A percentile compares a stretch with the other conserved stretches of the same genome.
These are phyloP conservation scores for Rhizopus arrhizus DNA, from an alignment of 371 early-diverging fungal species.

Conservation along the genomic window DNA sequence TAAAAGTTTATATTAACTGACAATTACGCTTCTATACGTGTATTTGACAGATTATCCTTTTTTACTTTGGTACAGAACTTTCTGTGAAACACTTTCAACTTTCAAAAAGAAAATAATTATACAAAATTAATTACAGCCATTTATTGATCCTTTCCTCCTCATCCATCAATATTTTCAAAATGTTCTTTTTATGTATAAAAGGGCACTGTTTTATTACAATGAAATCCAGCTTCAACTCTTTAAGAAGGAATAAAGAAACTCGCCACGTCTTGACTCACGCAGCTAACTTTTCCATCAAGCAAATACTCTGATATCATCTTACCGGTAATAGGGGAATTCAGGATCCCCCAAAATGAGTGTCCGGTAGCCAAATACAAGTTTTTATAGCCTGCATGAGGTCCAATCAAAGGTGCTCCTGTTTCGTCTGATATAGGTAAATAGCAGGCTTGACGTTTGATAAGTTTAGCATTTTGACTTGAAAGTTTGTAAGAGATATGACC, in stretches of 20 bases:
- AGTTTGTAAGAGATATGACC: slow-evolving; percentile 43
- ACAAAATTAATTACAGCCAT: too few relatives aligned
- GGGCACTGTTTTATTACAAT: too few relatives aligned
- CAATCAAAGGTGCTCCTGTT: slow-evolving; percentile 60
- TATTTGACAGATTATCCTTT: not conserved
- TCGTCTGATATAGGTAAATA: slow-evolving; percentile 63
- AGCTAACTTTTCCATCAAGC: slow-evolving; percentile 36
- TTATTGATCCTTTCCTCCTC: too few relatives aligned
- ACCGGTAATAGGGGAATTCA: slow-evolving; percentile 72
- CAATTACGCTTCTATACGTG: too few relatives aligned
- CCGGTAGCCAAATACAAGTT: slow-evolving; percentile 66
- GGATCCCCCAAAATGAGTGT: slow-evolving; percentile 76
- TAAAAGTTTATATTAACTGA: too few relatives aligned
- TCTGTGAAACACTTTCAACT: too few relatives aligned
- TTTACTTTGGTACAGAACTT: not conserved
- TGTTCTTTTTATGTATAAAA: too few relatives aligned
- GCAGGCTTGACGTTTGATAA: slow-evolving; percentile 56
- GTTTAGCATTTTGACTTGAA: slow-evolving; percentile 6
- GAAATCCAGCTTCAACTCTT: not conserved
- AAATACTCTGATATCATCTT: slow-evolving; percentile 66
- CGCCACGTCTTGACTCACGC: not conserved
- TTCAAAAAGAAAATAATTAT: too few relatives aligned
- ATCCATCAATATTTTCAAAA: too few relatives aligned
- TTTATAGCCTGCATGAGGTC: slow-evolving; percentile 50
- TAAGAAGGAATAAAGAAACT: not conserved